phyloP scores from a whole-genome alignment of 108 stramenopile genomes.

The Parietichytrium sp. region DNA sequence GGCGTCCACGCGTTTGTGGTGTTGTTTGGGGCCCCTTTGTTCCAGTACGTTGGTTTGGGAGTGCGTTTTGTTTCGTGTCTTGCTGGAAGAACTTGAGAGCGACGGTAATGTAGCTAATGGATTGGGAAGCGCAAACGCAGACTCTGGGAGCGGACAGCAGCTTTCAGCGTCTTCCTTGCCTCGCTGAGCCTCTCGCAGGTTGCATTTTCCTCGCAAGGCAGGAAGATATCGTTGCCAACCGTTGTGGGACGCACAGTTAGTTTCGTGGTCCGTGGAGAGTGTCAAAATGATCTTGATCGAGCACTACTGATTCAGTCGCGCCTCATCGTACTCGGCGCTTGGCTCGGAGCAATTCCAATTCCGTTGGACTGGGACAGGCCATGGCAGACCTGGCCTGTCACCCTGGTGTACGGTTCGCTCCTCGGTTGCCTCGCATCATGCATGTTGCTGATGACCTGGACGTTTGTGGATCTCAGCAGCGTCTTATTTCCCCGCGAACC shows the following conservation, averaged over 20 bases:
- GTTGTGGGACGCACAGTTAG: neutral
- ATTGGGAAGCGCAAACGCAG: neutral
- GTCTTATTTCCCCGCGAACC: too few species aligned
- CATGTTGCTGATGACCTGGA: too few species aligned
- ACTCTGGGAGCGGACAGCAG: neutral
- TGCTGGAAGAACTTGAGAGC: neutral
- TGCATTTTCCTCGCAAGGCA: neutral
- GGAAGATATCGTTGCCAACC: neutral
- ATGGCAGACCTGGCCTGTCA: conserved; percentile 9
- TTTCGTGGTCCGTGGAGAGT: neutral
- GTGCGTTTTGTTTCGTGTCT: neutral
- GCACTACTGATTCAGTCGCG: neutral
- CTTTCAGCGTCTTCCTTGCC: neutral
- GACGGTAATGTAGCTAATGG: neutral
- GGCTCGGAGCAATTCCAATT: conserved; percentile 7
- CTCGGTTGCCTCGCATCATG: neutral
- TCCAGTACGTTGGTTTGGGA: neutral
- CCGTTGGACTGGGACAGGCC: conserved; percentile 30
- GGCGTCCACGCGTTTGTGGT: neutral
- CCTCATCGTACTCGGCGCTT: neutral
- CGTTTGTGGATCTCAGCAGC: too few species aligned
- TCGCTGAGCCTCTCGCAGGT: neutral
- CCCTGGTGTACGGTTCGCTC: neutral
- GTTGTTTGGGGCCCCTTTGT: neutral
- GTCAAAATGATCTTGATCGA: neutral